Base-by-base conservation (phyloP, 768 basidiomycete species). In the Agaricus sinodeliciosus region DNA sequence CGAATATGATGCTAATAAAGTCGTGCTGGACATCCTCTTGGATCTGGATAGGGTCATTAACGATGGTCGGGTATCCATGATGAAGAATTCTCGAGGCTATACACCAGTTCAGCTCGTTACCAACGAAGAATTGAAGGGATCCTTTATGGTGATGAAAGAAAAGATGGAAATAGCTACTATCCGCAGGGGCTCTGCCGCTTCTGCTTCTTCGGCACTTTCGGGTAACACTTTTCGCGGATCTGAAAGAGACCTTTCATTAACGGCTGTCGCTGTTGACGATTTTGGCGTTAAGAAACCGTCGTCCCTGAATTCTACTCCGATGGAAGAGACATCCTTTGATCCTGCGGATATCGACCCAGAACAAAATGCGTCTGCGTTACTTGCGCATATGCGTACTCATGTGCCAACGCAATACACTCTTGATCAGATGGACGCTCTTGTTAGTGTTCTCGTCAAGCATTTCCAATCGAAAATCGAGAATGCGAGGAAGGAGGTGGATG, bases 1-100 rank as follows among this genome's bases (percentile, higher is more conserved):
- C 11, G 86, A 88, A 60, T 79, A 80, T 58, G 88, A 87, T 43
- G 70, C 76, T 50, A 86, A 77, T 65, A 67, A 82, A 16, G 81
- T 84, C 49, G 65, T 89, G 16, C 66, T 90, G 39, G 70, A 73
- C 49, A 75, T 84, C 39, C 71, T 90, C 54, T 72, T 90, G 43
- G 78, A 84, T 42, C 84, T 79, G 57, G 88, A 90, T 62, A 67
- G 70, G 0, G 44, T 53, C 16, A 35, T 47, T 4, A 46, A 45
- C 11, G 75, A 72, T 12, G 77, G 80, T 41, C 62, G 70, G 1
- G 74, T 83, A 31, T 75, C 80, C 27, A 77, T 81, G 58, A 63
- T 85, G 65, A 78, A 81, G 49, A 90, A 90, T 62, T 74, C 81
- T 9, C 70, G 85, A 71, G 51, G 51, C 9, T 43, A 46, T 15